Evolutionary conservation across 768 basidiomycete species (phyloP).

Genomic region (Gloeophyllum trabeum): DNA sequence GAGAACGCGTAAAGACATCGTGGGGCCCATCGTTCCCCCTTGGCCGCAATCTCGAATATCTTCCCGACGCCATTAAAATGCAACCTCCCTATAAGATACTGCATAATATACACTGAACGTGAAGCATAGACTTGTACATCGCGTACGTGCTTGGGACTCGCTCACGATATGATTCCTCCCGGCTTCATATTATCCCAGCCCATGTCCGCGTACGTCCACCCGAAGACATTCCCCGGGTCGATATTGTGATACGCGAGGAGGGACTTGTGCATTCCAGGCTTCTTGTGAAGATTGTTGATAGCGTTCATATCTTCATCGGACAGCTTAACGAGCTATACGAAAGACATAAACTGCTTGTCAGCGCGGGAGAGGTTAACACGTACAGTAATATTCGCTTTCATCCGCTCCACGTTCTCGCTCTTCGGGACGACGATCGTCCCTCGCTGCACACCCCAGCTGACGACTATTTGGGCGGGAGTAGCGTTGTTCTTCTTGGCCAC

Average conservation of each 20-base stretch:
- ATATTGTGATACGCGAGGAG: constrained; percentile 1
- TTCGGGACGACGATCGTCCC: constrained; percentile 21
- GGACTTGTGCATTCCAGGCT: constrained; percentile 1
- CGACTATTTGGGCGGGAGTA: constrained; percentile 17
- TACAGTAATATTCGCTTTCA: constrained; percentile 15
- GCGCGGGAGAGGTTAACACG: neutral
- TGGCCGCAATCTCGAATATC: too few relatives aligned
- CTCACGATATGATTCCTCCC: neutral
- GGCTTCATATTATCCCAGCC: constrained; percentile 4
- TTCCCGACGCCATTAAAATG: too few relatives aligned
- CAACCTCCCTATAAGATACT: too few relatives aligned
- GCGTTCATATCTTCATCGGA: constrained; percentile 15
- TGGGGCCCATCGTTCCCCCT: too few relatives aligned
- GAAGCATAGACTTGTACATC: too few relatives aligned
- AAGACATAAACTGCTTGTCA: constrained; percentile 2
- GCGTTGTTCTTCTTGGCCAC: constrained; percentile 20
- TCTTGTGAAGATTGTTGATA: constrained; percentile 16
- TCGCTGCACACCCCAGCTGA: constrained; percentile 20
- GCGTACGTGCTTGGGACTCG: too few relatives aligned
- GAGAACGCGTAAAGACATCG: too few relatives aligned
- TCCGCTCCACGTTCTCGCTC: constrained; percentile 11
- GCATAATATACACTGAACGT: too few relatives aligned
- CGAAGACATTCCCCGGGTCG: neutral
- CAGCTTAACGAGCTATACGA: constrained; percentile 14
- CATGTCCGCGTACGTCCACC: constrained; percentile 3